These are phyloP conservation scores for barrel medic (Medicago truncatula) DNA, from an alignment of 306 rosid species.

Conservation along the genomic window DNA sequence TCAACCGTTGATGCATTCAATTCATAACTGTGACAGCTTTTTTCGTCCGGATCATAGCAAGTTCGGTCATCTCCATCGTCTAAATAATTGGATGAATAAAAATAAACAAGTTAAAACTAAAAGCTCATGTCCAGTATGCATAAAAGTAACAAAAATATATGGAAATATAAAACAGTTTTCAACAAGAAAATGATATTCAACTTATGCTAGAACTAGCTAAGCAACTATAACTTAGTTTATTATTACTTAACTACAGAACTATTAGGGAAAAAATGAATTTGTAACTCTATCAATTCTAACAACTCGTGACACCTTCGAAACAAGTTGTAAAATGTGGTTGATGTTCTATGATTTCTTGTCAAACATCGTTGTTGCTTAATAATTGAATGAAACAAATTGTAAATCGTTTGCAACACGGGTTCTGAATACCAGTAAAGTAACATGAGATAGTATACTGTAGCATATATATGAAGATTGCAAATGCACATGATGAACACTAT, in stretches of 20 bases:
- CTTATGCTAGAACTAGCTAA: background rate
- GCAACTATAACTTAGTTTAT: background rate
- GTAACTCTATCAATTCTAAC: background rate
- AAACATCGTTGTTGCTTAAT: too few species aligned
- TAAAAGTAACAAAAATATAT: conserved; percentile 18
- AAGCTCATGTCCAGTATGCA: conserved; percentile 30
- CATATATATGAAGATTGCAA: conserved; percentile 3
- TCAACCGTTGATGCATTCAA: conserved; percentile 54
- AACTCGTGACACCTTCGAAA: background rate
- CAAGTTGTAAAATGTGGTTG: background rate
- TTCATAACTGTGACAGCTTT: conserved; percentile 52
- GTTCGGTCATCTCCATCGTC: conserved; percentile 49
- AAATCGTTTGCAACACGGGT: too few species aligned
- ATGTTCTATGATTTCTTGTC: too few species aligned
- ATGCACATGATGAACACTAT: conserved; percentile 12
- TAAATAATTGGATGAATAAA: conserved; percentile 32
- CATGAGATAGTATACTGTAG: background rate
- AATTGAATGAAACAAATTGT: too few species aligned
- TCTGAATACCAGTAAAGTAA: too few species aligned
- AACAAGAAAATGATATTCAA: conserved; percentile 33
- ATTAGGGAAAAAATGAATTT: background rate
- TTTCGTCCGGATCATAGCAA: conserved; percentile 47
- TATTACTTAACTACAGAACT: too few species aligned
- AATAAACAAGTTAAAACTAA: conserved; percentile 38
- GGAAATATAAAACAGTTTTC: background rate